Evolutionary conservation across 805 yeast species (phyloP).

Genomic region (Yamadazyma olivae): DNA sequence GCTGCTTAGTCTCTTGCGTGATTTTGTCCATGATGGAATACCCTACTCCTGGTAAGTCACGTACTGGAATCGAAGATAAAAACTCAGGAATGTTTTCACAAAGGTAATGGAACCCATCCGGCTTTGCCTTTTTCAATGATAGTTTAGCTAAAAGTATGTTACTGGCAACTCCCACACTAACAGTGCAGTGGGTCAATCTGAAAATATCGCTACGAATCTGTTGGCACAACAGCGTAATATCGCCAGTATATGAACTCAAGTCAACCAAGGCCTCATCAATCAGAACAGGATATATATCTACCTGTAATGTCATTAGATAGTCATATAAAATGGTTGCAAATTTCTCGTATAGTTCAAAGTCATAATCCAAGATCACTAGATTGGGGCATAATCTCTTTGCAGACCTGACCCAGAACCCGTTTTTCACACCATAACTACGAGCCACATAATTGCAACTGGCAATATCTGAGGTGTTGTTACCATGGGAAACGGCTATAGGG

Average conservation of each 20-base stretch:
- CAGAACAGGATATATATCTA: constrained; percentile 75
- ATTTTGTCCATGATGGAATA: constrained; percentile 47
- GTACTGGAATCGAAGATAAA: constrained; percentile 31
- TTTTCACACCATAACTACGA: constrained; percentile 67
- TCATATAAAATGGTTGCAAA: constrained; percentile 66
- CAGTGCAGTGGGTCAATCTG: constrained; percentile 53
- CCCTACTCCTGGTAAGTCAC: constrained; percentile 65
- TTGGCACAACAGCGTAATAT: constrained; percentile 18
- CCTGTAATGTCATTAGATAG: constrained; percentile 44
- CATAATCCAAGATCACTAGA: constrained; percentile 62
- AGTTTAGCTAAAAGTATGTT: constrained; percentile 78
- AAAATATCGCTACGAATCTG: constrained; percentile 41
- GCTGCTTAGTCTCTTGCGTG: constrained; percentile 20
- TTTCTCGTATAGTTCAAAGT: constrained; percentile 68
- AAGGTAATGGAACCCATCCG: constrained; percentile 57
- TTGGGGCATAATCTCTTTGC: constrained; percentile 70
- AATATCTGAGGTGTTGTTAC: constrained; percentile 65
- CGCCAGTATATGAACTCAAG: constrained; percentile 32
- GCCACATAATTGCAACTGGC: constrained; percentile 94
- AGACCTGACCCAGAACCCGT: constrained; percentile 85
- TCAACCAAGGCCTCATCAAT: constrained; percentile 91
- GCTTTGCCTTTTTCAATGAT: constrained; percentile 74
- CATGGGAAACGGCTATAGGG: constrained; percentile 66
- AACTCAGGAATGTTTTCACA: constrained; percentile 24
- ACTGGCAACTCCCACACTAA: constrained; percentile 75